phyloP scores from a whole-genome alignment of 805 yeast genomes.

The Zygotorulaspora chibaensis region DNA sequence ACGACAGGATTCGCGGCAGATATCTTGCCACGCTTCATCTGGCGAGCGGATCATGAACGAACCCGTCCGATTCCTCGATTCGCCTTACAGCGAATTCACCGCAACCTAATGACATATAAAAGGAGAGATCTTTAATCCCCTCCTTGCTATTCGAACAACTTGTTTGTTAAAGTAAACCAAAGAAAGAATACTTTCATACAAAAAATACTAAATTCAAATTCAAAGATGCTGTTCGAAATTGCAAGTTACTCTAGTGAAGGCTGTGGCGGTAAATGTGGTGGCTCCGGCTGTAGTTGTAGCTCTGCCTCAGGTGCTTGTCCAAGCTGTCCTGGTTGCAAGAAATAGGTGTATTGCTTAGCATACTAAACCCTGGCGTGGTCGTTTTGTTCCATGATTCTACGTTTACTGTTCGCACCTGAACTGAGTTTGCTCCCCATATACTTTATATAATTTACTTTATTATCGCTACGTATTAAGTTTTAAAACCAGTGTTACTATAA shows the following conservation, averaged over 20 bases:
- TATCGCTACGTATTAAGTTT: not conserved
- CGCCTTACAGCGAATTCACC: no score
- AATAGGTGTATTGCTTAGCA: not conserved
- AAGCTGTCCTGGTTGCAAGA: conserved; percentile 14
- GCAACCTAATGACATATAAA: no score
- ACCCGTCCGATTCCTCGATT: no score
- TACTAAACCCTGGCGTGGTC: not conserved
- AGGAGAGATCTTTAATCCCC: not conserved
- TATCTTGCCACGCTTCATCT: no score
- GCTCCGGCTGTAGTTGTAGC: conserved; percentile 14
- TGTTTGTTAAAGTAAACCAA: no score
- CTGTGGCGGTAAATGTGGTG: conserved; percentile 14
- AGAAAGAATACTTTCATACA: not conserved
- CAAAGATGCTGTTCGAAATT: conserved; percentile 12
- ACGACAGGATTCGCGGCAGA: no score
- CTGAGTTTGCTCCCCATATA: not conserved
- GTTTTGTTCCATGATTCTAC: not conserved
- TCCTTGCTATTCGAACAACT: no score
- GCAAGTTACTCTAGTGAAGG: conserved; percentile 9
- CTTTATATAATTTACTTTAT: not conserved
- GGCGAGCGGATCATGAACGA: no score
- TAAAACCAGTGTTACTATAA: not conserved
- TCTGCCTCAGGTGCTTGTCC: conserved; percentile 13
- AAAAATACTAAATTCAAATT: not conserved
- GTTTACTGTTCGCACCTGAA: not conserved